Base-by-base conservation (phyloP, 495 filamentous ascomycete genomes). In the Penicillium coprophilum region DNA sequence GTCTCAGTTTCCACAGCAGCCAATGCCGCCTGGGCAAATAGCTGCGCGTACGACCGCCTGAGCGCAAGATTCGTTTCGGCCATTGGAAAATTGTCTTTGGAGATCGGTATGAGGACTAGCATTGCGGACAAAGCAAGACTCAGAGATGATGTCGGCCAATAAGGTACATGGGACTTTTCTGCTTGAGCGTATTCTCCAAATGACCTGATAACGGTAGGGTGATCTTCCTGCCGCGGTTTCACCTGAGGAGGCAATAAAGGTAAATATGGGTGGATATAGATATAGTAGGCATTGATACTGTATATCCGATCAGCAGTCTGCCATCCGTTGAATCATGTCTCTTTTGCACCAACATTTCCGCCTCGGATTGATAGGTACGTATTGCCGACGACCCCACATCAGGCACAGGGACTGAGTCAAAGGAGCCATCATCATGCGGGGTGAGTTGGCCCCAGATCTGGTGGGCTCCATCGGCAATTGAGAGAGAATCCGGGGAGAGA, bases 251-350 rank as follows among this genome's bases (percentile, higher is more conserved):
- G 81, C 15, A 84, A 55, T 23, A 81, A 69, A 6, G 81, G 80
- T 46, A 82, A 75, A 58, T 77, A 82, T 20, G 77, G 73, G 55
- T 82, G 80, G 45, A 83, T 78, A 64, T 69, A 82, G 12, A 80
- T 72, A 51, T 82, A 83, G 59, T 82, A 82, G 3, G 78, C 79
- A 54, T 79, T 77, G 49, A 77, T 31, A 24, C 38, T 44, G 19
- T 23, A 8, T 23, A 4, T 34, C 32, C 4, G 6, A 40, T 48
- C 13, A 56, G 53, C 31, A 32, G 11, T 20, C 40, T 12, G 40
- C 24, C 17, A 44, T 46, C 19, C n/a, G n/a, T 46, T 31, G 48
- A 28, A 41, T 23, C 15, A 23, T 38, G 13, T 24, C 23, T 56
- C 41, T 67, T 17, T 12, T 5, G 13, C 23, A 27, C 61, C 24